Percentiles rank a stretch among this genome's conserved stretches.
phyloP scores from a whole-genome alignment of 768 basidiomycete species.

The Boletus speciosus region DNA sequence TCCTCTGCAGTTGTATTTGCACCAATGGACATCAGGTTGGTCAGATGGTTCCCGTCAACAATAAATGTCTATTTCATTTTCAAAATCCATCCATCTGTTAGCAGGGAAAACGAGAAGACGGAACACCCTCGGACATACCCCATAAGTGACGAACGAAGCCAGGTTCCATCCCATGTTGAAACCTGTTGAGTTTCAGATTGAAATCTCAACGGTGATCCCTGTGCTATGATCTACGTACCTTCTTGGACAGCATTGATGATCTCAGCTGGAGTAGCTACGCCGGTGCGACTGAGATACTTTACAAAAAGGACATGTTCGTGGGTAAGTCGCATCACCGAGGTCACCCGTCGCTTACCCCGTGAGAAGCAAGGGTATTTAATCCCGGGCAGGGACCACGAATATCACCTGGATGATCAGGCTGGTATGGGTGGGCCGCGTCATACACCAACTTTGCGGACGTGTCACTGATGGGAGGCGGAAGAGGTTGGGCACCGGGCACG shows the following conservation, averaged over 20 bases:
- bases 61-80: conserved; percentile 16
- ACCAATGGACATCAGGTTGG: conserved; percentile 27
- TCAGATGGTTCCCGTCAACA: conserved; percentile 28
- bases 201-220: too few species aligned
- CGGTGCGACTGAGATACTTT: conserved; percentile 20
- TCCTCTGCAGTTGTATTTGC: conserved; percentile 14
- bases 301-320: background rate
- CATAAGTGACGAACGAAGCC: conserved; percentile 21
- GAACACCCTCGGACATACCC: conserved; percentile 4
- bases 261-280: conserved; percentile 21
- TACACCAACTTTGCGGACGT: conserved; percentile 23
- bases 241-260: conserved; percentile 23
- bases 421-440: conserved; percentile 16
- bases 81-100: background rate
- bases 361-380: conserved; percentile 24
- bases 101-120: background rate
- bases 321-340: background rate
- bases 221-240: conserved; percentile 1
- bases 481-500: conserved; percentile 23
- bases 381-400: conserved; percentile 26
- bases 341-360: conserved; percentile 15
- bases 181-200: conserved; percentile 2
- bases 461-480: conserved; percentile 21
- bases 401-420: conserved; percentile 15
- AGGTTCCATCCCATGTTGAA: conserved; percentile 26